These are phyloP conservation scores for Raphanus raphanistrum DNA, from an alignment of 345 rosid genomes.

Conservation along the genomic window DNA sequence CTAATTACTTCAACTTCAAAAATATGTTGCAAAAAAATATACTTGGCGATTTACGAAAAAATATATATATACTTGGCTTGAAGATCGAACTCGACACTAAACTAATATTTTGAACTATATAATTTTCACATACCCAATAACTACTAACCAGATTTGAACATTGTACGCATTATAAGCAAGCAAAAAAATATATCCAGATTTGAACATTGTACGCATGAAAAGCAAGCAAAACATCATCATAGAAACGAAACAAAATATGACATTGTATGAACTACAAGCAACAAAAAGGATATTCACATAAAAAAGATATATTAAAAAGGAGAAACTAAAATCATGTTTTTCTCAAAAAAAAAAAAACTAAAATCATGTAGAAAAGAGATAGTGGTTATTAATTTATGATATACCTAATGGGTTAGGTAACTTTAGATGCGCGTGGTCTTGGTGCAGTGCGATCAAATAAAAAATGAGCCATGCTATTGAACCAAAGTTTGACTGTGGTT, in stretches of 20 bases:
- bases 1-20: not conserved
- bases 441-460: not conserved
- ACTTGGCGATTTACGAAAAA: too few species aligned
- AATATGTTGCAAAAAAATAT: not conserved
- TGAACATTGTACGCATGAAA: not conserved
- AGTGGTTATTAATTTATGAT: not conserved
- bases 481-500: conserved; percentile 20
- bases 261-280: not conserved
- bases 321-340: not conserved
- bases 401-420: conserved; percentile 28
- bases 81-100: not conserved
- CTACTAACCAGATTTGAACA: not conserved
- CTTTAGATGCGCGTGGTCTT: conserved; percentile 17
- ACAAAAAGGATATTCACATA: not conserved
- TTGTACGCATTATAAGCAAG: not conserved
- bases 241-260: not conserved
- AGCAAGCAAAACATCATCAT: not conserved
- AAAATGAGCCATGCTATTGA: conserved; percentile 13
- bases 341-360: not conserved
- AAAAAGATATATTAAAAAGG: not conserved
- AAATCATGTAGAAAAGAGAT: not conserved
- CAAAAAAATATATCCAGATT: not conserved
- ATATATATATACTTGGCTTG: not conserved
- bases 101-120: not conserved
- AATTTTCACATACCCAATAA: not conserved